Base-by-base conservation (phyloP, 305 asterid genomes). In the Salvia sclarea region DNA sequence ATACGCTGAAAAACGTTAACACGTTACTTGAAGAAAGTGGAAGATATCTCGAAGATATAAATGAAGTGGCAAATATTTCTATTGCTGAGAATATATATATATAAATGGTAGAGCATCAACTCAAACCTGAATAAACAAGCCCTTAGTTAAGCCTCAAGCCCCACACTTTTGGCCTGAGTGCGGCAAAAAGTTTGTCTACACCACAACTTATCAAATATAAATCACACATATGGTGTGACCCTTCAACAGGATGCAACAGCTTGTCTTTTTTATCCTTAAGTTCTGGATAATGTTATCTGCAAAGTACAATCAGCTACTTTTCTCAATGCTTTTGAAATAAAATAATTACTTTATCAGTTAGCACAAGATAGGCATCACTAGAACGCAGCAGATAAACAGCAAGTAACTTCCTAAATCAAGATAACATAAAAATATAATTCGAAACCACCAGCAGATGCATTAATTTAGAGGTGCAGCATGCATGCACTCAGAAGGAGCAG, bases 171-270 rank as follows among this genome's bases (percentile, higher is more conserved):
- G 30, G 67, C 62, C 78, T 66, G 69, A 38, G 75, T 75, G 47
- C 75, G 52, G 80, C 75, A 68, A 73, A 80, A 53, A 60, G 64
- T 12, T 56, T 61, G 55, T 43, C 21, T 35, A 31, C 71, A 48
- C 66, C 68, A 61, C 62, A 68, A 68, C 49, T 73, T 59, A 14
- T 55, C 73, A 57, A 70, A 57, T 70, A 25, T 55, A 61, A 49
- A 79, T 52, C 78, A 67, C 75, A 60, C 67, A 33, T 22, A 81
- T 40, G 16, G 70, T 20, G 75, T 70, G 71, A 56, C 76, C 74
- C 68, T 61, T 55, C 38, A 55, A 78, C 74, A 17, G 64, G 35
- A 68, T 45, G 25, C 37, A 62, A 60, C 61, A 41, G 69, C 66
- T 74, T 70, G 48, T 62, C 73, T 64, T 33, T 43, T 71, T 56